Base-by-base conservation (phyloP, 1,284 basidiomycete species). In the Wallemia hederae region DNA sequence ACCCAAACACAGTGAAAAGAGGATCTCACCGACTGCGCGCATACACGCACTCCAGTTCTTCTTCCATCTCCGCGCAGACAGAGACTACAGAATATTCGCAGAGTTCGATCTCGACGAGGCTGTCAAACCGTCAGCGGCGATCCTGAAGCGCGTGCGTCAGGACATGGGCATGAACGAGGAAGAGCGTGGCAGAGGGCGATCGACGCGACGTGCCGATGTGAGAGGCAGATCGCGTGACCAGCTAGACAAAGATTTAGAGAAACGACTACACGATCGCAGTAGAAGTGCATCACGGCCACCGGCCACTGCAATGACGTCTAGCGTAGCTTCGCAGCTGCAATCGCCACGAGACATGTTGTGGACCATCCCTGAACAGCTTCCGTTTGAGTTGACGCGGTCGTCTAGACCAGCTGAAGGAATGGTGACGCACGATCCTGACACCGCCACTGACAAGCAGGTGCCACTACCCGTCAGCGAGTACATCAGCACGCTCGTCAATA, bases 51-150 rank as follows among this genome's bases (percentile, higher is more conserved):
- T 98, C 9, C 87, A 92, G 67, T 94, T 91, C 75, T 69, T 94
- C 62, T 80, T 91, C 73, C 81, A 89, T 14, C 74, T 98, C 24
- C 78, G 94, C 59, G 89, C 87, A 0, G 91, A 96, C 68, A 80
- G 86, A 1, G 84, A 90, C 66, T 94, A 99, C 69, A 77, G 83
- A 17, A 70, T 98, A 39, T 94, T 84, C 69, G 67, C 68, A 26
- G 71, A 76, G 57, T 62, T 72, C 27, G 71, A 72, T 60, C 70
- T 77, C 29, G 72, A 74, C 29, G 66, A 67, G 24, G 66, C 66
- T 22, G 65, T 69, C 22, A 62, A 64, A 26, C 68, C 69, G 3
- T 67, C 68, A 65, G 73, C 75, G 1, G 66, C 66, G 27, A 67
- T 69, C 0, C 66, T 76, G 3, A 67, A 67, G 59, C 66, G 73